Conservation (phyloP, 2,329 filamentous ascomycete genomes). For the Botrytis hyacinthi region DNA sequence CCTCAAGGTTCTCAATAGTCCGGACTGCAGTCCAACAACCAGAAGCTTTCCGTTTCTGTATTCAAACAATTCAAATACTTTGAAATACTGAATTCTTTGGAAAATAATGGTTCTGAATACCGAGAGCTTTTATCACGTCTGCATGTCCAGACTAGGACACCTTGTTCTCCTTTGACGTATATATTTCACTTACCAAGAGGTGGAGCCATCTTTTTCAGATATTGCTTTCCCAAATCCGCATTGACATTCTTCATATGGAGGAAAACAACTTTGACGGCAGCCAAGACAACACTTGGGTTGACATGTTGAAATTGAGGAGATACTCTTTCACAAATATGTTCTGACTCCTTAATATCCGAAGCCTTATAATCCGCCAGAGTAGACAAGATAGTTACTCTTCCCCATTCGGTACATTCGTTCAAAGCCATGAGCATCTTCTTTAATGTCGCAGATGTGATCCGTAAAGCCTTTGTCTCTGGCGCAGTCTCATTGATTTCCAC, state of each 20-base stretch:
- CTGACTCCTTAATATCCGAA: conserved; percentile 87
- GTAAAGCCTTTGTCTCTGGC: conserved; percentile 83
- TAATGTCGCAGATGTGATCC: conserved; percentile 76
- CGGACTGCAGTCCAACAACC: background rate
- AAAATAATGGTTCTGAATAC: background rate
- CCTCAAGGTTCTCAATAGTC: background rate
- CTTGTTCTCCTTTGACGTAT: background rate
- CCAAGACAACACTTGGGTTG: conserved; percentile 92
- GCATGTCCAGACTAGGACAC: background rate
- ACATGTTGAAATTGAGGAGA: conserved; percentile 97
- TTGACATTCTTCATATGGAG: conserved; percentile 88
- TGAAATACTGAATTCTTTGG: background rate
- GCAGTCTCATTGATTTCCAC: conserved; percentile 88
- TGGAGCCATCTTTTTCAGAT: conserved; percentile 98
- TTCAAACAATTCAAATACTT: background rate
- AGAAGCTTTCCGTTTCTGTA: background rate
- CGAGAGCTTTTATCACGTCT: background rate
- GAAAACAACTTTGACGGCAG: conserved; percentile 97
- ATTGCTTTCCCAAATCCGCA: conserved; percentile 74
- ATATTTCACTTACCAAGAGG: conserved; percentile 67
- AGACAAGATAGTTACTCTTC: conserved; percentile 86
- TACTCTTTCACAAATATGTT: conserved; percentile 96
- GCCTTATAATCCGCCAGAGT: conserved; percentile 87
- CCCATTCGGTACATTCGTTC: conserved; percentile 99
- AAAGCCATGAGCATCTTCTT: conserved; percentile 96